Conservation (phyloP, 2,329 filamentous ascomycete genomes). For the Trichoderma asperellum region DNA sequence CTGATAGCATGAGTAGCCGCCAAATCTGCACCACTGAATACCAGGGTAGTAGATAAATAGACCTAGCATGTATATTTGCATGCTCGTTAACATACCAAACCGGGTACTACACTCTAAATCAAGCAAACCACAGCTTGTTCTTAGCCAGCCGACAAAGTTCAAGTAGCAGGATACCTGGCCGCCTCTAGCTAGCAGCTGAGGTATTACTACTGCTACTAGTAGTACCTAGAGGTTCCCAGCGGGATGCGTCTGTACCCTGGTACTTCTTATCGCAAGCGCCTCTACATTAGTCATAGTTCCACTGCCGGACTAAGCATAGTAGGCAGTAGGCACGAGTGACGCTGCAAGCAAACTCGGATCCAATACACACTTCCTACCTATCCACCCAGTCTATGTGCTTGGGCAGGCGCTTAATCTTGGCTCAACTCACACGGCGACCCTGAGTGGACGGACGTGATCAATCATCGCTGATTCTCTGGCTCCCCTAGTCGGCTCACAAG, state of each 20-base stretch:
- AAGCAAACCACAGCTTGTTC: background rate
- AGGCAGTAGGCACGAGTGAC: background rate
- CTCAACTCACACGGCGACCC: slow-evolving; percentile 7
- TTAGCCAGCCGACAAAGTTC: background rate
- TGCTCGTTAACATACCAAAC: no score
- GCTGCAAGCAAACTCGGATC: background rate
- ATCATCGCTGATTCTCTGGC: background rate
- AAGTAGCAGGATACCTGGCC: no score
- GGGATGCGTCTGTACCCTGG: background rate
- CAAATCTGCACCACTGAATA: no score
- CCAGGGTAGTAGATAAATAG: no score
- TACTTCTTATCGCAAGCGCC: background rate
- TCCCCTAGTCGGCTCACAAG: background rate
- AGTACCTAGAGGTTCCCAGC: background rate
- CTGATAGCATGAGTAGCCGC: background rate
- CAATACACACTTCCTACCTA: background rate
- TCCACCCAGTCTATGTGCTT: background rate
- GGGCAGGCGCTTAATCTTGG: slow-evolving; percentile 2
- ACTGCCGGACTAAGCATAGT: background rate
- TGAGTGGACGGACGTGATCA: background rate
- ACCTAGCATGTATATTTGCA: no score
- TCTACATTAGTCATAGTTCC: background rate
- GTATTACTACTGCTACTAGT: no score
- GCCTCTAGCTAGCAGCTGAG: no score
- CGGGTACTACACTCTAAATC: no score